Percentiles rank a stretch among this genome's conserved stretches.
Evolutionary conservation across 768 basidiomycete genomes (phyloP).

Genomic region (Imleria badia): DNA sequence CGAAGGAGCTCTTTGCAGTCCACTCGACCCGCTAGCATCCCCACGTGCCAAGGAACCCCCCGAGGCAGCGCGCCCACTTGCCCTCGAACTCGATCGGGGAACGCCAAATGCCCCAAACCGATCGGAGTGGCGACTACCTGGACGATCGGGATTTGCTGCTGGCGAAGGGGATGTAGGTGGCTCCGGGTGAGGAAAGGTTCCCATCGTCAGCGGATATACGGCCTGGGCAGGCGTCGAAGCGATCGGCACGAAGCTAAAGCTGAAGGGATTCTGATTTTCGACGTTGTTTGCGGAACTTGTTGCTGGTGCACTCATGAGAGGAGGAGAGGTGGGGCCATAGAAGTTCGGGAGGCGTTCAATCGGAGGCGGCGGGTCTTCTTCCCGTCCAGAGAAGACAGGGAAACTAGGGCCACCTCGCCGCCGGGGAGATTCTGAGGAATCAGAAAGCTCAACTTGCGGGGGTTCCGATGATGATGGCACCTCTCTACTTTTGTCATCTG

Average conservation of each 20-base stretch:
- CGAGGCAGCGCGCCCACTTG: slow-evolving; percentile 28
- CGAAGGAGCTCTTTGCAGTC: slow-evolving; percentile 34
- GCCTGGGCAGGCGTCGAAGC: slow-evolving; percentile 51
- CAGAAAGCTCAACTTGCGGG: slow-evolving; percentile 17
- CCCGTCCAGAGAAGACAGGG: slow-evolving; percentile 46
- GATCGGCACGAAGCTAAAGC: slow-evolving; percentile 51
- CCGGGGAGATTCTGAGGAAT: slow-evolving; percentile 10
- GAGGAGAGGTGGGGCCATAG: slow-evolving; percentile 45
- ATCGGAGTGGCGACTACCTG: slow-evolving; percentile 35
- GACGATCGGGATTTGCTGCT: slow-evolving; percentile 32
- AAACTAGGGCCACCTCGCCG: slow-evolving; percentile 41
- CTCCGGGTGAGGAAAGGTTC: slow-evolving; percentile 35
- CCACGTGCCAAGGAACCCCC: slow-evolving; percentile 27
- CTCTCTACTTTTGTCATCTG: slow-evolving; percentile 26
- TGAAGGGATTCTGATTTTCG: slow-evolving; percentile 57
- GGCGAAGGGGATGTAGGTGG: slow-evolving; percentile 36
- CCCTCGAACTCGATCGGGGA: slow-evolving; percentile 40
- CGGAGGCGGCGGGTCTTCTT: slow-evolving; percentile 48
- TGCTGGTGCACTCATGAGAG: slow-evolving; percentile 32
- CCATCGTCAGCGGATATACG: slow-evolving; percentile 38
- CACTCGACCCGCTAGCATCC: slow-evolving; percentile 26
- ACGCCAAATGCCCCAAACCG: slow-evolving; percentile 28
- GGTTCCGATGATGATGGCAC: slow-evolving; percentile 7
- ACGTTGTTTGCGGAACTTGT: slow-evolving; percentile 50
- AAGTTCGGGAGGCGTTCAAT: slow-evolving; percentile 53